A percentile compares a stretch with the other conserved stretches of the same genome.
Conservation (phyloP, 2,329 filamentous ascomycete genomes). For the Meredithiella fracta region DNA sequence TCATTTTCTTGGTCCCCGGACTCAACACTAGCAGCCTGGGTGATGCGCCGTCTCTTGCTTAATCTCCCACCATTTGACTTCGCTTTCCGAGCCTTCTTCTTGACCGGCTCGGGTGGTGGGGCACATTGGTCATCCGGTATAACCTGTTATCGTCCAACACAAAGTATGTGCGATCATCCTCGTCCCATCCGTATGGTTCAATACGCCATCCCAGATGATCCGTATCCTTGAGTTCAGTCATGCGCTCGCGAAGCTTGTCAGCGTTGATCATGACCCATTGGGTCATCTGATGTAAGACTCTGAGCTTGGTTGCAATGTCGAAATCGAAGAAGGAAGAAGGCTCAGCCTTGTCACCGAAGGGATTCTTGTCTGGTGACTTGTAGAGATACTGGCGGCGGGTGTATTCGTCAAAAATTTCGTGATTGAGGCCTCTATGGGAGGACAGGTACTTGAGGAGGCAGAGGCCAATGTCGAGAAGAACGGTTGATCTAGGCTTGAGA, state of each 20-base stretch:
- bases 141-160: slow-evolving; percentile 87
- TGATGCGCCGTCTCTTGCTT: slow-evolving; percentile 46
- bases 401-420: slow-evolving; percentile 84
- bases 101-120: slow-evolving; percentile 42
- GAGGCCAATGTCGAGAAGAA: slow-evolving; percentile 67
- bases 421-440: slow-evolving; percentile 76
- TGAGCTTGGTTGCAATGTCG: slow-evolving; percentile 64
- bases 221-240: slow-evolving; percentile 63
- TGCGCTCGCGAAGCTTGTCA: slow-evolving; percentile 70
- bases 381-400: slow-evolving; percentile 71
- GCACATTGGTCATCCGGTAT: slow-evolving; percentile 71
- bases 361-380: slow-evolving; percentile 66
- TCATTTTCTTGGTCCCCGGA: slow-evolving; percentile 23
- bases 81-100: slow-evolving; percentile 22
- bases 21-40: slow-evolving; percentile 6
- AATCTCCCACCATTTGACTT: slow-evolving; percentile 40
- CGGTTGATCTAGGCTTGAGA: slow-evolving; percentile 58
- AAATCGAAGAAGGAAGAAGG: slow-evolving; percentile 65
- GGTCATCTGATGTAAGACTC: slow-evolving; percentile 73
- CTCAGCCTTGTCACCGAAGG: slow-evolving; percentile 63
- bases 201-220: slow-evolving; percentile 76
- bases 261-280: slow-evolving; percentile 79
- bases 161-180: slow-evolving; percentile 71
- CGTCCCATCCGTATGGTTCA: slow-evolving; percentile 77
- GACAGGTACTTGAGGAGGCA: slow-evolving; percentile 83